Percentiles rank a stretch among this genome's conserved stretches.
These are phyloP conservation scores for Podaxis sp. DNA, from an alignment of 768 basidiomycete genomes.

Conservation along the genomic window DNA sequence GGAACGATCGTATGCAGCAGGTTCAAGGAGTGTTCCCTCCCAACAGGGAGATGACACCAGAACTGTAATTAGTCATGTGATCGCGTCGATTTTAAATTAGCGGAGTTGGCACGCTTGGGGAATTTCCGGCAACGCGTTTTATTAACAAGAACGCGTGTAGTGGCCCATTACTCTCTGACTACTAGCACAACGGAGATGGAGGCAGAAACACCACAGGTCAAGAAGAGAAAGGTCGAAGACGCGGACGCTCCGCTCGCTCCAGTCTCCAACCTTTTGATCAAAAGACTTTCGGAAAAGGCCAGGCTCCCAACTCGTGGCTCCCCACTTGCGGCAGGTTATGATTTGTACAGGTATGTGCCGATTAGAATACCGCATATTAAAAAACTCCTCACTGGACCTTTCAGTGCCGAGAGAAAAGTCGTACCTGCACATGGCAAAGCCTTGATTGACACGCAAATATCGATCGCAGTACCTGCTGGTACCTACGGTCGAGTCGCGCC, in stretches of 20 bases:
- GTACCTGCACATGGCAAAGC: constrained; percentile 92
- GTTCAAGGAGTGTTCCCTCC: background rate
- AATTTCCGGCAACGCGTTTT: constrained; percentile 36
- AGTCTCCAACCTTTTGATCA: constrained; percentile 66
- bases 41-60: background rate
- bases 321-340: constrained; percentile 87
- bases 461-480: constrained; percentile 89
- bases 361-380: constrained; percentile 5
- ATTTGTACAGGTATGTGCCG: constrained; percentile 79
- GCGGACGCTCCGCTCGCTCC: constrained; percentile 34
- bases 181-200: constrained; percentile 18
- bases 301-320: constrained; percentile 86
- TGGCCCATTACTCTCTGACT: constrained; percentile 3
- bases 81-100: constrained; percentile 17
- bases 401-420: constrained; percentile 78
- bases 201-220: constrained; percentile 35
- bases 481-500: constrained; percentile 98
- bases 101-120: constrained; percentile 35
- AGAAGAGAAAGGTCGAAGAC: constrained; percentile 59
- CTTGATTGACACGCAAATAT: constrained; percentile 86
- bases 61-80: constrained; percentile 13
- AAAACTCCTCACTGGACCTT: constrained; percentile 8
- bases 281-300: constrained; percentile 80
- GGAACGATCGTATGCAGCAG: background rate
- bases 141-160: constrained; percentile 14